Evolutionary conservation across 2,329 filamentous ascomycete genomes (phyloP).

Genomic region (Teratosphaeria gauchensis): DNA sequence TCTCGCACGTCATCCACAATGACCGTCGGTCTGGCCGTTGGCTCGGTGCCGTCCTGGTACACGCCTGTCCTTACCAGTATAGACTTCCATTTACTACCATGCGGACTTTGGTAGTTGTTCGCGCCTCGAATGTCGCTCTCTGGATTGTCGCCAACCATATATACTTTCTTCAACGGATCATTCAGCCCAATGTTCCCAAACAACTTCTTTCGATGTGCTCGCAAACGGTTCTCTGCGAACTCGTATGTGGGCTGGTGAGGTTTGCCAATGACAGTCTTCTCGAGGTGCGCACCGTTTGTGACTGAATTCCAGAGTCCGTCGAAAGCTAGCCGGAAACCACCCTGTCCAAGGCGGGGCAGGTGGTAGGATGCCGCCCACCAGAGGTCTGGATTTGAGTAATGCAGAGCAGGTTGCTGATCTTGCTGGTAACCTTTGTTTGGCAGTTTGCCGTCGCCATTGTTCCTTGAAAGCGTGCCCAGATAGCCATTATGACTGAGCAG

Average conservation of each 20-base stretch:
- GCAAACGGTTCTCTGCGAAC: conserved; percentile 69
- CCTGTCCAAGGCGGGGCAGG: conserved; percentile 79
- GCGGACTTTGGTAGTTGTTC: conserved; percentile 59
- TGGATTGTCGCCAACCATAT: conserved; percentile 71
- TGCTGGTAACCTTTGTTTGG: conserved; percentile 72
- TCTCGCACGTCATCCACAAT: conserved; percentile 66
- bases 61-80: conserved; percentile 76
- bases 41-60: conserved; percentile 46
- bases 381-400: conserved; percentile 84
- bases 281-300: conserved; percentile 50
- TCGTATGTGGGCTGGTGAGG: conserved; percentile 67
- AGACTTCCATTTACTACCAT: conserved; percentile 65
- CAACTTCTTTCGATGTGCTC: conserved; percentile 46
- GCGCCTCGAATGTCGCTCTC: conserved; percentile 85
- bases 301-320: conserved; percentile 68
- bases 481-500: conserved; percentile 70
- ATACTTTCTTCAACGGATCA: conserved; percentile 59
- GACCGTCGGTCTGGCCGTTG: conserved; percentile 51
- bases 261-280: conserved; percentile 67
- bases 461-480: conserved; percentile 66
- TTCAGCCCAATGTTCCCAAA: conserved; percentile 28
- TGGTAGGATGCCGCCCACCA: conserved; percentile 82
- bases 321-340: conserved; percentile 75
- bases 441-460: conserved; percentile 56
- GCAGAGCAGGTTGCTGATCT: conserved; percentile 70